Evolutionary conservation across 2,329 filamentous ascomycete genomes (phyloP).

Genomic region (Aureobasidium sp.): DNA sequence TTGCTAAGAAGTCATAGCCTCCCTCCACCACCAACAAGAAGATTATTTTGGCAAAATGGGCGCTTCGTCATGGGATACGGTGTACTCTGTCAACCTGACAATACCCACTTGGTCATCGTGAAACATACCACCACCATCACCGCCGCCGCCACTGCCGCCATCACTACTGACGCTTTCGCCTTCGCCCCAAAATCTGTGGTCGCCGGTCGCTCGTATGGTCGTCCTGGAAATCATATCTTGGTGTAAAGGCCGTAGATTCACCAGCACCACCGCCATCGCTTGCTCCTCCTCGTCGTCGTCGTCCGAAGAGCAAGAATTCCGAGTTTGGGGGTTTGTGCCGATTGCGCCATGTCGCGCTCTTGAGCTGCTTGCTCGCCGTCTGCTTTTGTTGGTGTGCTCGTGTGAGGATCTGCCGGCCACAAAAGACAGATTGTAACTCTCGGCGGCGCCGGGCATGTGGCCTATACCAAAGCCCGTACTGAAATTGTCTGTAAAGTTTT

Average conservation of each 20-base stretch:
- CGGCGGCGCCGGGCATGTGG: slow-evolving; percentile 25
- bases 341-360: no score
- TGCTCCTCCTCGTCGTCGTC: background rate
- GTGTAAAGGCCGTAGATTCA: background rate
- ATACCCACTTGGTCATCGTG: slow-evolving; percentile 2
- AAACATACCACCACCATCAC: no score
- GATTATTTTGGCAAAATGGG: background rate
- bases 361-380: no score
- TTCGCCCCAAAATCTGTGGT: background rate
- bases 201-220: background rate
- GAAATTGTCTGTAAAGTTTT: slow-evolving; percentile 36
- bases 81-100: background rate
- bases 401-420: background rate
- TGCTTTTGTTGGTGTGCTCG: no score
- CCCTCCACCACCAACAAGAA: no score
- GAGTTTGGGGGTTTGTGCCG: no score
- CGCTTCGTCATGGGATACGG: background rate
- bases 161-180: background rate
- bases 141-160: no score
- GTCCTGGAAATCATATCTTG: background rate
- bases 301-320: no score
- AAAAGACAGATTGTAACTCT: slow-evolving; percentile 25
- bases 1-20: no score
- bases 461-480: slow-evolving; percentile 35
- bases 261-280: background rate